Conservation (phyloP, 1,284 basidiomycete species). For the Ustilago shanxiensis region DNA sequence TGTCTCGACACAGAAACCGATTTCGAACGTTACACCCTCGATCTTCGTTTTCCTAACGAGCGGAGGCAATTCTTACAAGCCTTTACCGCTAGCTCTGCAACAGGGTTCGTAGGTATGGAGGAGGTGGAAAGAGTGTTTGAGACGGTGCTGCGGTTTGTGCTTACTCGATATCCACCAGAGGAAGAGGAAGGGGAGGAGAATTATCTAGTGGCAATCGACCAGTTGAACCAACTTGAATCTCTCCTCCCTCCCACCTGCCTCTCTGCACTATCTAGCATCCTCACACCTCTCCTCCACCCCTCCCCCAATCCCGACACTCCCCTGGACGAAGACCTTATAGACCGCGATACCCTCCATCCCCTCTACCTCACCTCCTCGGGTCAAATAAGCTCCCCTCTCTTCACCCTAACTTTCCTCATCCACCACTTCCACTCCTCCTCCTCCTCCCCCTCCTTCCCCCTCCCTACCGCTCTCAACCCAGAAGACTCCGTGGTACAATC, state of each 20-base stretch:
- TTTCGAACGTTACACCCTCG: conserved; percentile 56
- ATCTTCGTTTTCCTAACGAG: conserved; percentile 43
- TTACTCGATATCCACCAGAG: not conserved
- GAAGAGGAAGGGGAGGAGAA: conserved; percentile 1
- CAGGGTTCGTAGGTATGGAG: too few relatives aligned
- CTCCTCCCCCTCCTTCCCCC: not conserved
- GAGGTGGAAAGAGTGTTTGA: not conserved
- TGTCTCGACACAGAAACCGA: conserved; percentile 59
- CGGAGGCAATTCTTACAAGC: conserved; percentile 21
- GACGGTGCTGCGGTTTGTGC: not conserved
- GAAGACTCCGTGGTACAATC: not conserved
- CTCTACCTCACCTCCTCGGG: conserved; percentile 32
- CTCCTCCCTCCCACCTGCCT: conserved; percentile 1
- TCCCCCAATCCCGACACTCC: not conserved
- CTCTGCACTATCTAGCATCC: not conserved
- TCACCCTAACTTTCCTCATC: conserved; percentile 21
- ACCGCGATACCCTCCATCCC: conserved; percentile 31
- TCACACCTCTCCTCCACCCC: conserved; percentile 19
- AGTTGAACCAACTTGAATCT: not conserved
- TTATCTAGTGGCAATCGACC: not conserved
- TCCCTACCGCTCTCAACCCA: not conserved
- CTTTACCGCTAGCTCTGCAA: not conserved
- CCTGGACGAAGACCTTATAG: conserved; percentile 36
- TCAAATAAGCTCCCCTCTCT: conserved; percentile 25
- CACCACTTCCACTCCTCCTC: not conserved